Conservation (phyloP, 495 filamentous ascomycete species). For the Barbatosphaeria neglecta region DNA sequence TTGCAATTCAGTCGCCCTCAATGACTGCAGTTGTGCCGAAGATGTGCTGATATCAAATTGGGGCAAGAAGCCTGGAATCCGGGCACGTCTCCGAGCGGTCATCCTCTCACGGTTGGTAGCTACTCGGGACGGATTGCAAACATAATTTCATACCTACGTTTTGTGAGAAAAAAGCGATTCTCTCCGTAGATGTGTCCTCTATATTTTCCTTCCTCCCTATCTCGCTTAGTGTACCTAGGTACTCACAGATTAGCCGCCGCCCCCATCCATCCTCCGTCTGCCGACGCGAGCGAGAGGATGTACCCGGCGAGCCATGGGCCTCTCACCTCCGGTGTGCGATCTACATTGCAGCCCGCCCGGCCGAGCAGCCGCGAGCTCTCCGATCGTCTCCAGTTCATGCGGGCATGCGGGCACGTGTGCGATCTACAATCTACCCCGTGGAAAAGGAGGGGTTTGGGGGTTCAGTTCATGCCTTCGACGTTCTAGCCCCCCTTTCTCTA, state of each 20-base stretch:
- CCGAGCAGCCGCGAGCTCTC: no score
- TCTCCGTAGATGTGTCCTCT: neutral
- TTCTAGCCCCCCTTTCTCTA: no score
- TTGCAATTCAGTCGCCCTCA: conserved; percentile 72
- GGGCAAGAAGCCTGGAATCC: conserved; percentile 28
- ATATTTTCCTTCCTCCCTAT: neutral
- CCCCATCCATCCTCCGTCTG: no score
- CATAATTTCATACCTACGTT: conserved; percentile 6
- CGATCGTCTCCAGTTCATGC: no score
- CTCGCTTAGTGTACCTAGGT: no score
- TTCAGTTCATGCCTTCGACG: no score
- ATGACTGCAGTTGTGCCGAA: conserved; percentile 93
- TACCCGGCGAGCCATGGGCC: neutral
- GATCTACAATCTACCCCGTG: no score
- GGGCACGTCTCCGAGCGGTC: conserved; percentile 16
- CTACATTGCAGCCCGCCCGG: no score
- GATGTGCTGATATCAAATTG: conserved; percentile 48
- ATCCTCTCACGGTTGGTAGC: conserved; percentile 2
- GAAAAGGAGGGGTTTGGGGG: no score
- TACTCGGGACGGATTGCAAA: conserved; percentile 20
- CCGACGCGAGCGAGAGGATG: no score
- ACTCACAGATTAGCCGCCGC: neutral
- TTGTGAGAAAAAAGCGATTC: neutral
- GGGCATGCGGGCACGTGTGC: no score
- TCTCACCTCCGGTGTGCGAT: neutral